phyloP scores from a whole-genome alignment of 306 rosid species.

The Cyamopsis tetragonoloba region DNA sequence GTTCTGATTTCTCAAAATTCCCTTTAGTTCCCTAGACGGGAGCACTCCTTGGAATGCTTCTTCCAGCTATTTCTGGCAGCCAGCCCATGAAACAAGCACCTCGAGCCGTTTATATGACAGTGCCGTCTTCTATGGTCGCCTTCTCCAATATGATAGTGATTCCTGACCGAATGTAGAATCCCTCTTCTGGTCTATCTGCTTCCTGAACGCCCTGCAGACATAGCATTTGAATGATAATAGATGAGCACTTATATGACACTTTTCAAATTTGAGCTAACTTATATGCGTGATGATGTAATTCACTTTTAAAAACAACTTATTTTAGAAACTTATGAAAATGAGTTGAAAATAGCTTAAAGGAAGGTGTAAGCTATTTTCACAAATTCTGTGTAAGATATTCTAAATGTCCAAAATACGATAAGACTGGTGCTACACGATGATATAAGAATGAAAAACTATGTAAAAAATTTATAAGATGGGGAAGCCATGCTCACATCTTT shows the following conservation, averaged over 20 bases:
- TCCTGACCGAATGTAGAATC: slow-evolving; percentile 81
- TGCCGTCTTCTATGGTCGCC: slow-evolving; percentile 67
- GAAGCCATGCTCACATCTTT: slow-evolving; percentile 58
- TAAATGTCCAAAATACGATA: no score
- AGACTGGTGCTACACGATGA: background rate
- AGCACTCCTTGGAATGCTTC: slow-evolving; percentile 11
- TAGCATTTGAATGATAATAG: slow-evolving; percentile 19
- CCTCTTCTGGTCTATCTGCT: slow-evolving; percentile 76
- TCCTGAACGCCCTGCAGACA: slow-evolving; percentile 66
- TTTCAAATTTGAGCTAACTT: no score
- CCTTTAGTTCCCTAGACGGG: background rate
- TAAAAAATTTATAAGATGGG: slow-evolving; percentile 6
- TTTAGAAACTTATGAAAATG: no score
- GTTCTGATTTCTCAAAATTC: slow-evolving; percentile 25
- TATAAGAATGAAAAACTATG: background rate
- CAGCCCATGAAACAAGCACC: background rate
- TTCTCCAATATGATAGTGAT: slow-evolving; percentile 70
- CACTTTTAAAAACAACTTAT: no score
- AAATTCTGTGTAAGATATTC: no score
- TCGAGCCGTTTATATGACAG: slow-evolving; percentile 44
- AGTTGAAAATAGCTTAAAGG: no score
- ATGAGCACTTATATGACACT: no score
- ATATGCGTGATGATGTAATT: no score
- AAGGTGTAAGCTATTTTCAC: no score
- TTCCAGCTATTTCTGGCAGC: slow-evolving; percentile 8